Percentiles rank a stretch among this genome's conserved stretches.
Evolutionary conservation across 306 rosid genomes (phyloP).

Genomic region (Malus asiatica): DNA sequence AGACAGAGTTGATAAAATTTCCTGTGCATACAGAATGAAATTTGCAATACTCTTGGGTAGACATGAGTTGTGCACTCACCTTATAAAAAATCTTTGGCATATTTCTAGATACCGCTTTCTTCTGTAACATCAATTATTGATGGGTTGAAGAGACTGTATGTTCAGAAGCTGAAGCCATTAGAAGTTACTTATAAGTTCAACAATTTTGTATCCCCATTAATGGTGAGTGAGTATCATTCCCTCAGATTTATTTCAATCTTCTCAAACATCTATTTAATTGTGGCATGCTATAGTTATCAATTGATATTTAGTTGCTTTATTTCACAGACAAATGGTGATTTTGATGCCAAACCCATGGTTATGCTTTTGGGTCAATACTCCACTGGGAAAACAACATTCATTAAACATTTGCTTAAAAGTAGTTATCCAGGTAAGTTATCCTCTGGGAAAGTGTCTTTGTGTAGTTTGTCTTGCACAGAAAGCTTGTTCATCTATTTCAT

Average conservation of each 20-base stretch:
- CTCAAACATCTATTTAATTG: neutral
- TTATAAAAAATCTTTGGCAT: neutral
- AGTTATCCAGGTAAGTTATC: slow-evolving; percentile 80
- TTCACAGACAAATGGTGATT: slow-evolving; percentile 83
- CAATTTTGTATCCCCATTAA: slow-evolving; percentile 72
- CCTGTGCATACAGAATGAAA: neutral
- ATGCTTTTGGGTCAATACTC: slow-evolving; percentile 97
- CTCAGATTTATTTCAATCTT: neutral
- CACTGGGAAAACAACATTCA: slow-evolving; percentile 94
- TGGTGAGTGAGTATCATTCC: slow-evolving; percentile 39
- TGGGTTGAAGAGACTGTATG: slow-evolving; percentile 79
- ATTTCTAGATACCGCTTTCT: slow-evolving; percentile 55
- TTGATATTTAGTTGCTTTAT: slow-evolving; percentile 2
- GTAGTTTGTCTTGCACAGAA: neutral
- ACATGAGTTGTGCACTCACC: neutral
- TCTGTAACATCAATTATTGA: slow-evolving; percentile 79
- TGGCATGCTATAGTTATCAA: neutral
- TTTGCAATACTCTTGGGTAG: neutral
- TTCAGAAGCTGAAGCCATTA: slow-evolving; percentile 88
- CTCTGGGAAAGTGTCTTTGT: neutral
- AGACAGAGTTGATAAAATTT: neutral
- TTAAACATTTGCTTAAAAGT: slow-evolving; percentile 70
- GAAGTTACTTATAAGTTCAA: slow-evolving; percentile 72
- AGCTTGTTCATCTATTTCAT: neutral
- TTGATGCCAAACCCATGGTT: slow-evolving; percentile 96